phyloP scores from a whole-genome alignment of 1,139 yeast species.

The Saccharomyces hybrid region DNA sequence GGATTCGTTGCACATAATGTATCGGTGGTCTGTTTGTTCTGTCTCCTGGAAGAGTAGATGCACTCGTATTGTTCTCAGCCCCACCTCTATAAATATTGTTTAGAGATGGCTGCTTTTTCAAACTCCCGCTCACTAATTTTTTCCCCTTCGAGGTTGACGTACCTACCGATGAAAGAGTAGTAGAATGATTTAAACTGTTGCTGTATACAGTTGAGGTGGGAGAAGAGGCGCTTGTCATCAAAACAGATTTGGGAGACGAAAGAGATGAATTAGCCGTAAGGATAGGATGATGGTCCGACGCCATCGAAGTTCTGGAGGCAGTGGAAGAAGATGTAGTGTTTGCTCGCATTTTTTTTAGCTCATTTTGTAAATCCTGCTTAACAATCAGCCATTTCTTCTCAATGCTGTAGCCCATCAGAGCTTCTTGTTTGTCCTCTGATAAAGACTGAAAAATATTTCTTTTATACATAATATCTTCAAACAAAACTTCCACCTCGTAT shows the following conservation, averaged over 20 bases:
- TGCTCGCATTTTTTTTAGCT: slow-evolving; percentile 50
- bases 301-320: not conserved
- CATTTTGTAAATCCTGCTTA: slow-evolving; percentile 78
- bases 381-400: slow-evolving; percentile 90
- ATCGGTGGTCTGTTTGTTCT: slow-evolving; percentile 47
- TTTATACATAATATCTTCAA: slow-evolving; percentile 66
- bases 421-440: slow-evolving; percentile 70
- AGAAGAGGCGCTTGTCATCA: not conserved
- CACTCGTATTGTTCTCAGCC: slow-evolving; percentile 10
- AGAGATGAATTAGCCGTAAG: not conserved
- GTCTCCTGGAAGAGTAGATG: slow-evolving; percentile 14
- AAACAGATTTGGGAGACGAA: not conserved
- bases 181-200: not conserved
- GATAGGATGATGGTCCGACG: not conserved
- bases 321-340: slow-evolving; percentile 21
- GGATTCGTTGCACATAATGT: slow-evolving; percentile 65
- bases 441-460: slow-evolving; percentile 69
- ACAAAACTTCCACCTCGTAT: slow-evolving; percentile 56
- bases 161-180: not conserved
- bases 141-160: slow-evolving; percentile 1
- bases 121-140: not conserved
- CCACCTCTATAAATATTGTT: slow-evolving; percentile 2
- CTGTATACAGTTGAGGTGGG: not conserved
- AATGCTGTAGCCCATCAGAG: slow-evolving; percentile 65
- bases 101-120: slow-evolving; percentile 2